These are phyloP conservation scores for Hypoxylon sp. DNA, from an alignment of 2,329 filamentous ascomycete species.

Conservation along the genomic window DNA sequence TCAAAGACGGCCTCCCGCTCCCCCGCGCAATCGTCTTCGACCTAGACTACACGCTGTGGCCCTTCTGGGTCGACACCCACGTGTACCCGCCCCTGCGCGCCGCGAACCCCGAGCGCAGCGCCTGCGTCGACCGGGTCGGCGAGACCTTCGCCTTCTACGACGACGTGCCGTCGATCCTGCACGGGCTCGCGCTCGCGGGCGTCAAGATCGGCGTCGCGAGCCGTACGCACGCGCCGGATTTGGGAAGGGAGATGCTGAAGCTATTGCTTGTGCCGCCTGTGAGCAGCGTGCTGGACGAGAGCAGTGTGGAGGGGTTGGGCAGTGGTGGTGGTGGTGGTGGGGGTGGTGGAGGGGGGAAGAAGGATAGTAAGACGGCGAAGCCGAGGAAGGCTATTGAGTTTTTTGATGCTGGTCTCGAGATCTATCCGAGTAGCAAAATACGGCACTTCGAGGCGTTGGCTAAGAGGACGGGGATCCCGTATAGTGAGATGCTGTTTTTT, in stretches of 20 bases:
- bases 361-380: slow-evolving; percentile 56
- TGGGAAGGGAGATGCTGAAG: slow-evolving; percentile 85
- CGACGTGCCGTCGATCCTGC: slow-evolving; percentile 77
- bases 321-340: too few species aligned
- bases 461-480: slow-evolving; percentile 78
- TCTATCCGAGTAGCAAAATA: slow-evolving; percentile 86
- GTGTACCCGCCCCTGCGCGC: slow-evolving; percentile 79
- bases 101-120: slow-evolving; percentile 60
- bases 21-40: slow-evolving; percentile 92
- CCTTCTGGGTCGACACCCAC: slow-evolving; percentile 98
- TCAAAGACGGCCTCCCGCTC: slow-evolving; percentile 75
- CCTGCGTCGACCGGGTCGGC: slow-evolving; percentile 68
- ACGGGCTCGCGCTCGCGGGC: slow-evolving; percentile 66
- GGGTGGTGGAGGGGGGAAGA: slow-evolving; percentile 38
- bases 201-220: slow-evolving; percentile 80
- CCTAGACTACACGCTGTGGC: slow-evolving; percentile 98
- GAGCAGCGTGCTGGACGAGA: slow-evolving; percentile 43
- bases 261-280: slow-evolving; percentile 73
- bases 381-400: slow-evolving; percentile 70
- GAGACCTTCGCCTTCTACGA: slow-evolving; percentile 80
- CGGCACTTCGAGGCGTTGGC: slow-evolving; percentile 84
- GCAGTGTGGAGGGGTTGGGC: slow-evolving; percentile 37
- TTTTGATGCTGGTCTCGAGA: slow-evolving; percentile 74
- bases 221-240: slow-evolving; percentile 82
- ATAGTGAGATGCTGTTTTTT: slow-evolving; percentile 93